These are phyloP conservation scores for Penicillium dipodomyicola DNA, from an alignment of 495 filamentous ascomycete genomes.

Conservation along the genomic window DNA sequence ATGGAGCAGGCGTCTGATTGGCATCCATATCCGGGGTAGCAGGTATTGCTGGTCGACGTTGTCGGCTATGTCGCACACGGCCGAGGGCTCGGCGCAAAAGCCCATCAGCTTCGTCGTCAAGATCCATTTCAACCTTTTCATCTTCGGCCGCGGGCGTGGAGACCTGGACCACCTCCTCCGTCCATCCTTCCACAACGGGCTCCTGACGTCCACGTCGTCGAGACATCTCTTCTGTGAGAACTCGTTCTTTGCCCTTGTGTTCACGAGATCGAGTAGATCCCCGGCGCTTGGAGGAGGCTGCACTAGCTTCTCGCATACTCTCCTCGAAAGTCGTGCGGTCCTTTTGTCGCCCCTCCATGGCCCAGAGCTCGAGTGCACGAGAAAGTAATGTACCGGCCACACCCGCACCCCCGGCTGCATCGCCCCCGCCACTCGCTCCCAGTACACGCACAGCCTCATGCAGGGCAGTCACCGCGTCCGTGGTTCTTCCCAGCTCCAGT, in stretches of 20 bases:
- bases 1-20: conserved; percentile 22
- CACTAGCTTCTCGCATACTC: not conserved
- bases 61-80: conserved; percentile 34
- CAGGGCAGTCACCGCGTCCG: conserved; percentile 63
- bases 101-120: conserved; percentile 43
- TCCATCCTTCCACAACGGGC: conserved; percentile 35
- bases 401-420: conserved; percentile 61
- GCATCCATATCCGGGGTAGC: conserved; percentile 24
- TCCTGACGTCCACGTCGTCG: conserved; percentile 30
- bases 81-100: conserved; percentile 37
- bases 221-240: conserved; percentile 11
- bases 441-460: conserved; percentile 67
- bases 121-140: conserved; percentile 43
- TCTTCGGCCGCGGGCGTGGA: conserved; percentile 25
- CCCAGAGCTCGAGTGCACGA: conserved; percentile 70
- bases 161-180: conserved; percentile 37
- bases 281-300: conserved; percentile 15
- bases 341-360: conserved; percentile 38
- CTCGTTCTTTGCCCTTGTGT: conserved; percentile 29
- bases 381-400: conserved; percentile 73
- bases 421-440: conserved; percentile 51
- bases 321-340: conserved; percentile 11
- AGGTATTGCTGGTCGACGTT: conserved; percentile 20
- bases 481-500: conserved; percentile 62
- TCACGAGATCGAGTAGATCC: conserved; percentile 28